Base-by-base conservation (phyloP, 768 basidiomycete species). In the Pleurotus tuber-regium region DNA sequence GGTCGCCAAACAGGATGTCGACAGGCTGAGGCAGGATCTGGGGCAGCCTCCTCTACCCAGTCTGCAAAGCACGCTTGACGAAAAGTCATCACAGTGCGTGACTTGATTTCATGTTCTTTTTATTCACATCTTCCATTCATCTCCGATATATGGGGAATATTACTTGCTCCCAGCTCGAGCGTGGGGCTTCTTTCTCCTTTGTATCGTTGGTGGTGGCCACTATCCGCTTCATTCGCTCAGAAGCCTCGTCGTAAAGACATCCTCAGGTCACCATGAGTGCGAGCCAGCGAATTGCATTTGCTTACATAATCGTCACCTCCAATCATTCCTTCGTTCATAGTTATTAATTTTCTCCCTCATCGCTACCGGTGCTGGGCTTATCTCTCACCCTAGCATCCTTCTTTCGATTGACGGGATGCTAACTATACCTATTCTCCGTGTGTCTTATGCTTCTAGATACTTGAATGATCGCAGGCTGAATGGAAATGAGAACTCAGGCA, bases 11-110 rank as follows among this genome's bases (percentile, higher is more conserved):
- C 67, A 67, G 24, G 89, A 92, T 55, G 90, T 92, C 41, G 90
- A 92, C 61, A 70, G 78, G 47, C 71, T 92, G 39, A 80, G 90
- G 33, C 72, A 74, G 46, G 89, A 92, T 62, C 80, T 92, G 5
- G 90, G 89, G 1, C 85, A 92, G 58, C 70, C 80, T 1, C 83
- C 90, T 2, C 66, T 91, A 10, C 89, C 88, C 2, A 84, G 77
- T 59, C 59, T 92, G 39, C 88, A 92, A 58, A 70, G 72, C 26
- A 88, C 82, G 25, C 66, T 92, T 30, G 89, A 92, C 40, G 90
- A 91, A 60, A 88, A 77, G 71, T 78, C 69, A 8, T 65, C 72
- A 10, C 73, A 75, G 76, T 80, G 54, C 60, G 74, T 75, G 24
- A 47, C 44, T 25, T 30, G 38, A 7, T 53, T 50, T 30, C 43